Percentiles rank a stretch among this genome's conserved stretches.
phyloP scores from a whole-genome alignment of 2,329 filamentous ascomycete species.

The Arachnopeziza araneosa region DNA sequence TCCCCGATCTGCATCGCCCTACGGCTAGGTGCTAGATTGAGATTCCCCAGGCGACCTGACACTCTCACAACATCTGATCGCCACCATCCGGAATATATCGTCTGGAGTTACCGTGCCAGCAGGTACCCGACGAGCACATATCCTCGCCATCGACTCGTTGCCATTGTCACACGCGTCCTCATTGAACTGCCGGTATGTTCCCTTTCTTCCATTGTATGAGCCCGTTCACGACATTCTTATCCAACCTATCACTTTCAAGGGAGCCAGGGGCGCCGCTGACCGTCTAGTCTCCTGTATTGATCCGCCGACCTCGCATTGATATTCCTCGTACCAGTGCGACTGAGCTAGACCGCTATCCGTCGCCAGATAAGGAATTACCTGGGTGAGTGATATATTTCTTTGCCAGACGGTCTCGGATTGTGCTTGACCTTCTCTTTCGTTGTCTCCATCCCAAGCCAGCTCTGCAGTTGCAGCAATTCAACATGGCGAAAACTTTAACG shows the following conservation, averaged over 20 bases:
- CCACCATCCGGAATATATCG: not conserved
- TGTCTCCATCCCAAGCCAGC: not conserved
- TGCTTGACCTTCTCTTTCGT: constrained; percentile 1
- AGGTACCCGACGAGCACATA: constrained; percentile 10
- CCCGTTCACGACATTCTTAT: constrained; percentile 11
- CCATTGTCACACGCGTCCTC: not conserved
- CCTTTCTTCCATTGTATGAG: constrained; percentile 11
- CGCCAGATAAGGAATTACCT: constrained; percentile 5
- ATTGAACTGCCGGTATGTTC: constrained; percentile 6
- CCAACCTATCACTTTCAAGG: constrained; percentile 19
- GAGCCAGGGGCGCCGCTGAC: constrained; percentile 14
- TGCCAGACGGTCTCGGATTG: not conserved
- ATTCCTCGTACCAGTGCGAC: constrained; percentile 9
- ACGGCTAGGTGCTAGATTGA: not conserved
- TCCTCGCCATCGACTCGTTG: not conserved
- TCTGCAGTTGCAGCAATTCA: constrained; percentile 1
- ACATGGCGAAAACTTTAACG: constrained; percentile 20
- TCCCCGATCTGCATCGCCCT: constrained; percentile 3
- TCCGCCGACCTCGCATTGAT: constrained; percentile 10
- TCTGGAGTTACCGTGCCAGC: constrained; percentile 2
- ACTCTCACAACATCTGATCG: constrained; percentile 5
- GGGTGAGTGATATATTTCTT: constrained; percentile 6
- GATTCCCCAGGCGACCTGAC: not conserved
- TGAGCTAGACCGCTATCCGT: constrained; percentile 3
- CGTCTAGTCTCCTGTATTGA: constrained; percentile 5